Conservation (phyloP, 2,329 filamentous ascomycete genomes). For the Colletotrichum higginsianum region DNA sequence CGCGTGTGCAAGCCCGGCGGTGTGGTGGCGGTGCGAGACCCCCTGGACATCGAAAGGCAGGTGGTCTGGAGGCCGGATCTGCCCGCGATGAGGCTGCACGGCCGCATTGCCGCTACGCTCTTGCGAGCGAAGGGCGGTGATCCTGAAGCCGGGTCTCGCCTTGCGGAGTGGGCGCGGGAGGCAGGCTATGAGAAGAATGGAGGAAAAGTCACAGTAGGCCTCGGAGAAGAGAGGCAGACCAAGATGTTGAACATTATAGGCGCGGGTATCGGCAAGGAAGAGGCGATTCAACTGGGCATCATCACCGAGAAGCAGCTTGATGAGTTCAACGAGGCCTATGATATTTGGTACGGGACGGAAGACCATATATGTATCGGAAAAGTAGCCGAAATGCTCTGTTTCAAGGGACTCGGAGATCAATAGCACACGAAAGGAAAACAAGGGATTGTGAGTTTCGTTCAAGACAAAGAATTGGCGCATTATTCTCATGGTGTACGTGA, state of each 20-base stretch:
- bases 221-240: neutral
- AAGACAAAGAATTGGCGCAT: too few species aligned
- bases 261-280: conserved; percentile 4
- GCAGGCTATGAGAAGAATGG: conserved; percentile 3
- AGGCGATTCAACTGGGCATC: conserved; percentile 4
- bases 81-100: neutral
- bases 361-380: neutral
- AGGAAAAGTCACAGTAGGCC: neutral
- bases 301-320: neutral
- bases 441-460: neutral
- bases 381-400: conserved; percentile 11
- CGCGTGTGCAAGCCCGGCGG: conserved; percentile 59
- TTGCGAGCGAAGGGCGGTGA: conserved; percentile 1
- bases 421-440: neutral
- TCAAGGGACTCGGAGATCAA: neutral
- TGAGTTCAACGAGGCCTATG: conserved; percentile 2
- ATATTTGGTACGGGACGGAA: neutral
- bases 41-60: conserved; percentile 4
- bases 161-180: neutral
- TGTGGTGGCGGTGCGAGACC: conserved; percentile 37
- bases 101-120: conserved; percentile 5
- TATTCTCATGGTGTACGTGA: too few species aligned
- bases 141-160: conserved; percentile 1
- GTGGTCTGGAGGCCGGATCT: neutral
- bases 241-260: conserved; percentile 9